phyloP scores from a whole-genome alignment of 73 alveolate genomes.

The Paramecium primaurelia region DNA sequence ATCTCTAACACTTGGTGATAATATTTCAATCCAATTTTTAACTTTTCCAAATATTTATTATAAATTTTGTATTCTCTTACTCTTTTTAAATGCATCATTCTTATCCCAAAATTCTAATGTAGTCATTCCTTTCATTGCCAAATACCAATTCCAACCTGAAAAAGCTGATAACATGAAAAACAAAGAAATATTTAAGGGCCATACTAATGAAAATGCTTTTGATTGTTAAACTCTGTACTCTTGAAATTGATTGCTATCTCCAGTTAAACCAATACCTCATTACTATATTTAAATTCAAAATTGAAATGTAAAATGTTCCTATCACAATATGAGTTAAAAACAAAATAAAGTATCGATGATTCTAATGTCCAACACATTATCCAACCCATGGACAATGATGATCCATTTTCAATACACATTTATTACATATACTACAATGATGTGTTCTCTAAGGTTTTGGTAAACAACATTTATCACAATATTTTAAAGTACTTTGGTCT shows the following conservation, averaged over 20 bases:
- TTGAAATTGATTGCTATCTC: neutral
- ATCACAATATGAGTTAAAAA: conserved; percentile 69
- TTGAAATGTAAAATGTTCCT: conserved; percentile 60
- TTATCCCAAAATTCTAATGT: conserved; percentile 76
- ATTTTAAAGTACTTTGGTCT: neutral
- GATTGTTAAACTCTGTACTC: neutral
- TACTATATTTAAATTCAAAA: conserved; percentile 47
- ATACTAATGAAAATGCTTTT: neutral
- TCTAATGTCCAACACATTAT: conserved; percentile 84
- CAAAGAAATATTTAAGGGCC: conserved; percentile 61
- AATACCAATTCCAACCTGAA: conserved; percentile 79
- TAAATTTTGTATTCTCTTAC: neutral
- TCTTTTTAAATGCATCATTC: neutral
- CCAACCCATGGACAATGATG: conserved; percentile 92
- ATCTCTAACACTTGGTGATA: conserved; percentile 44
- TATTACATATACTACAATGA: conserved; percentile 82
- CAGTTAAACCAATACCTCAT: neutral
- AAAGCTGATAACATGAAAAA: conserved; percentile 65
- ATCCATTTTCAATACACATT: conserved; percentile 83
- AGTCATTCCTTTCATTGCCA: conserved; percentile 68
- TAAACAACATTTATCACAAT: conserved; percentile 71
- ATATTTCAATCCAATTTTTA: conserved; percentile 3
- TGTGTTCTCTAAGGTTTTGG: conserved; percentile 86
- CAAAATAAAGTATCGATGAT: conserved; percentile 76
- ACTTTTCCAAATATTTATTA: conserved; percentile 6